Base-by-base conservation (phyloP, 257 asterid genomes). In the Solanum pimpinellifolium region DNA sequence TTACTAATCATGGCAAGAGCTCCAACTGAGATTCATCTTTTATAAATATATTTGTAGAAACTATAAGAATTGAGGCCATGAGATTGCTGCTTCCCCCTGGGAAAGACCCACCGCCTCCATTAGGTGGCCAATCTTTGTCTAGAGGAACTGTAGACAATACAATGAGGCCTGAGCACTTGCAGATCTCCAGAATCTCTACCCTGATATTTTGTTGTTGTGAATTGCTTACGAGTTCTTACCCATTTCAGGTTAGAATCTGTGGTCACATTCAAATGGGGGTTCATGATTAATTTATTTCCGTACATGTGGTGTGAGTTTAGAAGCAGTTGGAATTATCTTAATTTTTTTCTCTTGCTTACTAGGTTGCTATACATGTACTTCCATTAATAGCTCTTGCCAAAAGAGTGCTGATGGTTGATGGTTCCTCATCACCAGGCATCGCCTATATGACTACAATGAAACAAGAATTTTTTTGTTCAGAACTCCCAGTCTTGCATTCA, bases 401-500 rank as follows among this genome's bases (percentile, higher is more conserved):
- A 83, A 94, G 99, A 92, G 98, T 96, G 88, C 89, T 97, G 92
- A 88, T 90, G 93, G 95, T 95, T 75, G 98, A 95, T 91, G 96
- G 97, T 84, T 93, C 98, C 76, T 86, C 87, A 82, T 88, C 91
- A 35, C 89, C 33, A 73, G 85, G 93, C 89, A 91, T 88, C 37
- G 88, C 95, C 88, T 92, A 92, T 87, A 92, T 92, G 95, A 86
- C 90, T 87, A 90, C 88, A 84, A 88, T 92, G 91, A 93, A 92
- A 85, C 96, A 90, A 89, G 99, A 94, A 85, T 88, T 94, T 80
- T 86, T 97, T 86, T 92, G 93, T 90, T 92, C 96, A 27, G 96
- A 96, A 92, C 94, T 97, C 88, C 98, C 96, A 11, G 86, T 46
- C 86, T 90, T 97, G 90, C 99, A 96, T 73, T 85, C 84, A 68